phyloP scores from a whole-genome alignment of 805 yeast genomes.

The Yarrowia sp. region DNA sequence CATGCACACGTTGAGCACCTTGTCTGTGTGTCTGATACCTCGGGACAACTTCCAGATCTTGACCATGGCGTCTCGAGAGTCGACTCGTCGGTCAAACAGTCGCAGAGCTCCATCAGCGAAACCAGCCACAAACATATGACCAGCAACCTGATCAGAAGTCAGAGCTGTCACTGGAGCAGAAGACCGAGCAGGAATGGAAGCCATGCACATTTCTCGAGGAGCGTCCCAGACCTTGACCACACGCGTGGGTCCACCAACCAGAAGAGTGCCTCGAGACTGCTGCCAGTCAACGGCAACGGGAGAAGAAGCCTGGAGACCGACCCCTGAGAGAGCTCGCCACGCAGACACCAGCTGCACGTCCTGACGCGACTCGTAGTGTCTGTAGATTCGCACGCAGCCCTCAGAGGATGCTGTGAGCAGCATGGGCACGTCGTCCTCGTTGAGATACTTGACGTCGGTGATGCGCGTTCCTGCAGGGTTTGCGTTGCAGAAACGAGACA shows the following conservation, averaged over 20 bases:
- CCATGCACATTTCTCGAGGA: constrained; percentile 83
- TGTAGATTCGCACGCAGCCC: constrained; percentile 88
- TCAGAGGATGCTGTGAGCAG: constrained; percentile 89
- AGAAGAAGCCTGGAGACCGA: constrained; percentile 8
- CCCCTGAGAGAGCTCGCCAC: constrained; percentile 92
- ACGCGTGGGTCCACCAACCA: constrained; percentile 94
- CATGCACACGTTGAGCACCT: constrained; percentile 84
- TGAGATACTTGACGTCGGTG: constrained; percentile 82
- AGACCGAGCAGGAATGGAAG: constrained; percentile 90
- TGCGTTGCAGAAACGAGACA: constrained; percentile 78
- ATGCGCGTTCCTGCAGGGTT: constrained; percentile 88
- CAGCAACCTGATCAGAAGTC: constrained; percentile 95
- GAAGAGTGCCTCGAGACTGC: constrained; percentile 87
- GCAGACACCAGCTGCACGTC: constrained; percentile 73
- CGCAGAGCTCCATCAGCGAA: constrained; percentile 89
- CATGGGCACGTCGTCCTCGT: constrained; percentile 91
- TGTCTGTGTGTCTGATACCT: constrained; percentile 53
- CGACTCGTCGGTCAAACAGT: constrained; percentile 88
- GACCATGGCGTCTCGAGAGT: constrained; percentile 84
- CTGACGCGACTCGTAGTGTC: constrained; percentile 67
- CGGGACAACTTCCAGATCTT: constrained; percentile 66
- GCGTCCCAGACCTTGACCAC: constrained; percentile 96
- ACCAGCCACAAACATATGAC: constrained; percentile 88
- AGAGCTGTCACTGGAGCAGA: constrained; percentile 86
- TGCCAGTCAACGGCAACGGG: constrained; percentile 89